phyloP scores from a whole-genome alignment of 2,329 filamentous ascomycete genomes.

The Claviceps fusiformis region DNA sequence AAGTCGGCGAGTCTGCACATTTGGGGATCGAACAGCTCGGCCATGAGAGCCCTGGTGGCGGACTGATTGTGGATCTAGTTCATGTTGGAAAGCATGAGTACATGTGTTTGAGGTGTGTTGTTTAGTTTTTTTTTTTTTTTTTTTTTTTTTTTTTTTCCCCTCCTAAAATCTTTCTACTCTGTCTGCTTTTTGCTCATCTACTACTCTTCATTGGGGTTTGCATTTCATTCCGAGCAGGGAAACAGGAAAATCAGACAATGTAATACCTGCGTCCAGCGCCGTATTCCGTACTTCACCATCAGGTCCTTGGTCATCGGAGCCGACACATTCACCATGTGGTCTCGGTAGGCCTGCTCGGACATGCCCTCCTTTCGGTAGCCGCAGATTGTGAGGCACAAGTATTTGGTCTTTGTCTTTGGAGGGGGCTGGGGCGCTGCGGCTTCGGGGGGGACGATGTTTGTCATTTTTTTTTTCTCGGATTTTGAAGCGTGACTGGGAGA shows the following conservation, averaged over 20 bases:
- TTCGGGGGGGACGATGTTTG: background rate
- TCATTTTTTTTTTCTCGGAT: background rate
- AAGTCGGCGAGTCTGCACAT: slow-evolving; percentile 34
- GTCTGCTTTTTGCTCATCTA: too few species aligned
- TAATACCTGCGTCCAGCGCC: slow-evolving; percentile 28
- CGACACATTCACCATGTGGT: slow-evolving; percentile 31
- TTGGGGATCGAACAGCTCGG: slow-evolving; percentile 26
- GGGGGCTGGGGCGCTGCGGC: background rate
- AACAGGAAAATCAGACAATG: background rate
- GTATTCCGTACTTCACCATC: slow-evolving; percentile 35
- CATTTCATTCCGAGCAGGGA: too few species aligned
- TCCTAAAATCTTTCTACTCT: too few species aligned
- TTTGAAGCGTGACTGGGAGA: too few species aligned
- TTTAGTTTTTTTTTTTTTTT: too few species aligned
- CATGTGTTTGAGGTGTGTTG: too few species aligned
- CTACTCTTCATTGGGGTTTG: too few species aligned
- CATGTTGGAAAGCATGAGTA: too few species aligned
- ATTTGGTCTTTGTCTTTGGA: slow-evolving; percentile 6
- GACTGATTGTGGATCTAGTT: slow-evolving; percentile 26
- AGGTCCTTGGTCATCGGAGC: slow-evolving; percentile 32
- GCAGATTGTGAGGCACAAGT: slow-evolving; percentile 32
- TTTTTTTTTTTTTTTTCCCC: too few species aligned
- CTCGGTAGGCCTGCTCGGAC: slow-evolving; percentile 30
- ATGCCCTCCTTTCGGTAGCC: slow-evolving; percentile 34
- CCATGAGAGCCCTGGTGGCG: slow-evolving; percentile 20